A percentile compares a stretch with the other conserved stretches of the same genome.
Evolutionary conservation across 306 rosid genomes (phyloP).

Genomic region (Leucaena leucocephala): DNA sequence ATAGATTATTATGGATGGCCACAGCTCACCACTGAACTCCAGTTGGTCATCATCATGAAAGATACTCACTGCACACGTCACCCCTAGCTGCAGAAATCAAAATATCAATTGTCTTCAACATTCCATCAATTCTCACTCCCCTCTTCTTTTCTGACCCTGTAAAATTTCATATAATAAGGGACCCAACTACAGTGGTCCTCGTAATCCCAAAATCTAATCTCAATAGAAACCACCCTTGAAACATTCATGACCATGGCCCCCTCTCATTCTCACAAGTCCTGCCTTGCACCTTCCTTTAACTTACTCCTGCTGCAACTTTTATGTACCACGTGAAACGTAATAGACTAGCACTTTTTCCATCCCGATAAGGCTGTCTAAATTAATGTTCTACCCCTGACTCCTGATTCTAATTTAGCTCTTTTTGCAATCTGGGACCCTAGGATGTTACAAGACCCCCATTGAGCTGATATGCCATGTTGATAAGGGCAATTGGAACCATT

Average conservation of each 20-base stretch:
- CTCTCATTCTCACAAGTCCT: not conserved
- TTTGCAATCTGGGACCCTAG: conserved; percentile 48
- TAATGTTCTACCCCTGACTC: conserved; percentile 37
- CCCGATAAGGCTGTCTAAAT: not conserved
- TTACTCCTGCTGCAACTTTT: not conserved
- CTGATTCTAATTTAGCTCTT: conserved; percentile 54
- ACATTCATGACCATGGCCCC: not conserved
- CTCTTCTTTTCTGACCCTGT: conserved; percentile 7
- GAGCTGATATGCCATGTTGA: conserved; percentile 48
- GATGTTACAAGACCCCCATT: conserved; percentile 35
- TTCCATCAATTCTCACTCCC: not conserved
- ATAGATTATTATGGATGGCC: not conserved
- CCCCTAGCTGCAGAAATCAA: not conserved
- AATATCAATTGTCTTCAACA: not conserved
- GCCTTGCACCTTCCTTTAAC: not conserved
- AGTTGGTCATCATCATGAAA: not conserved
- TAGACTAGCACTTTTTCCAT: conserved; percentile 5
- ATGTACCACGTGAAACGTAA: conserved; percentile 7
- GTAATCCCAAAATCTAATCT: not conserved
- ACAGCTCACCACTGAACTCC: not conserved
- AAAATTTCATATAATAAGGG: not conserved
- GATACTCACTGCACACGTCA: not conserved
- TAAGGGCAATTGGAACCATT: conserved; percentile 59
- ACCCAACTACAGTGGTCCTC: not conserved
- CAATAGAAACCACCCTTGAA: not conserved